Evolutionary conservation across 2,329 filamentous ascomycete species (phyloP).

Genomic region (Diplodia seriata): DNA sequence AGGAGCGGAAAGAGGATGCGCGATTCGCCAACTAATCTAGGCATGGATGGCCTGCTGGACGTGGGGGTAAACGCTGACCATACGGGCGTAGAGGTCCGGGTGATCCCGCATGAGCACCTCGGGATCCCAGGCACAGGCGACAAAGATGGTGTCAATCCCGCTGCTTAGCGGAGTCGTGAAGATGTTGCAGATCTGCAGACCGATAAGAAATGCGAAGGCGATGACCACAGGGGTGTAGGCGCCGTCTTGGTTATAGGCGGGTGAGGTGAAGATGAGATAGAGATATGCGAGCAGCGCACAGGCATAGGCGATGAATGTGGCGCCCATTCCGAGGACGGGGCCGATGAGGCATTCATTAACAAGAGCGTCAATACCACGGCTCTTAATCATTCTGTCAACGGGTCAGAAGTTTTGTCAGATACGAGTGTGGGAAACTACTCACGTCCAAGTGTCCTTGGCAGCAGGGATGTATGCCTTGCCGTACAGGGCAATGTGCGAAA

Average conservation of each 20-base stretch:
- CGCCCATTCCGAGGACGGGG: slow-evolving; percentile 72
- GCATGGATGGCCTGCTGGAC: slow-evolving; percentile 80
- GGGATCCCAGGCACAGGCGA: slow-evolving; percentile 72
- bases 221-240: slow-evolving; percentile 78
- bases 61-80: slow-evolving; percentile 83
- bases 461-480: slow-evolving; percentile 86
- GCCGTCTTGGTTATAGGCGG: slow-evolving; percentile 73
- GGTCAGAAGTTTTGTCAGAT: background rate
- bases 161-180: slow-evolving; percentile 88
- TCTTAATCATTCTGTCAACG: slow-evolving; percentile 73
- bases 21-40: slow-evolving; percentile 22
- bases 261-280: slow-evolving; percentile 84
- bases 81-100: slow-evolving; percentile 77
- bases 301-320: slow-evolving; percentile 81
- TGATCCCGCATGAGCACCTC: slow-evolving; percentile 81
- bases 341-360: slow-evolving; percentile 83
- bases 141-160: slow-evolving; percentile 92
- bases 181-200: slow-evolving; percentile 85
- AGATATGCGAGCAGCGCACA: slow-evolving; percentile 83
- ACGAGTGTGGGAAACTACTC: slow-evolving; percentile 39
- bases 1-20: background rate
- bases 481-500: slow-evolving; percentile 91
- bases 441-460: slow-evolving; percentile 86
- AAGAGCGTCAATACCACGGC: slow-evolving; percentile 88
- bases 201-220: slow-evolving; percentile 87